Percentiles rank a stretch among this genome's conserved stretches.
Evolutionary conservation across 441 rosid genomes (phyloP).

Genomic region (Pelargonium australe): DNA sequence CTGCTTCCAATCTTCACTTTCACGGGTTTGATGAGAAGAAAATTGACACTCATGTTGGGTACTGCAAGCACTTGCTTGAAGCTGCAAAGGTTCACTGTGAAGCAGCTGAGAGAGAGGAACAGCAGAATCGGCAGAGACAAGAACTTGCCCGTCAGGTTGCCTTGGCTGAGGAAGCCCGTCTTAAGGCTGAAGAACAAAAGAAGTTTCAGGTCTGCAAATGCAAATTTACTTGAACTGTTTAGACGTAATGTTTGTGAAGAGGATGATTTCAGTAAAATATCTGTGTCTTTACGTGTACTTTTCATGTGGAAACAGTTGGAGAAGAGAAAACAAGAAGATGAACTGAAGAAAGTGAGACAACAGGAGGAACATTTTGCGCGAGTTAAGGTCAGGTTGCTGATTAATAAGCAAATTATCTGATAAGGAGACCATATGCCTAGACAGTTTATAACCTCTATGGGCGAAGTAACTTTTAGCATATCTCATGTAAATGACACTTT

Average conservation of each 20-base stretch:
- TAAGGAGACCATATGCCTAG: background rate
- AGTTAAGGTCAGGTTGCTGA: conserved; percentile 56
- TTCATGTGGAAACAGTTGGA: conserved; percentile 98
- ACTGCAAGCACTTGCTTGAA: conserved; percentile 89
- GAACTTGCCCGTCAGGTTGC: conserved; percentile 97
- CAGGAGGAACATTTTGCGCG: conserved; percentile 90
- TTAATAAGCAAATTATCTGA: background rate
- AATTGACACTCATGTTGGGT: conserved; percentile 94
- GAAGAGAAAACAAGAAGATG: conserved; percentile 93
- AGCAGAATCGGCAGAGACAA: conserved; percentile 82
- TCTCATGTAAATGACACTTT: background rate
- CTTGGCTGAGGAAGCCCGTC: conserved; percentile 98
- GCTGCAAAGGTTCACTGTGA: conserved; percentile 96
- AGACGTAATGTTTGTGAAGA: conserved; percentile 6
- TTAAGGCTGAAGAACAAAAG: conserved; percentile 96
- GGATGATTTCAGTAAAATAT: conserved; percentile 8
- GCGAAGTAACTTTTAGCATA: background rate
- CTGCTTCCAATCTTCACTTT: conserved; percentile 87
- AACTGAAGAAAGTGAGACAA: conserved; percentile 73
- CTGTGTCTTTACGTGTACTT: conserved; percentile 15
- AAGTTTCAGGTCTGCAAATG: conserved; percentile 61
- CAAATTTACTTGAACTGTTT: conserved; percentile 18
- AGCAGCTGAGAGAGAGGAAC: conserved; percentile 95
- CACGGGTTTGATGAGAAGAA: conserved; percentile 98
- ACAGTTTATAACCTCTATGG: background rate